phyloP scores from a whole-genome alignment of 2,329 filamentous ascomycete species.

The Beauveria caledonica region DNA sequence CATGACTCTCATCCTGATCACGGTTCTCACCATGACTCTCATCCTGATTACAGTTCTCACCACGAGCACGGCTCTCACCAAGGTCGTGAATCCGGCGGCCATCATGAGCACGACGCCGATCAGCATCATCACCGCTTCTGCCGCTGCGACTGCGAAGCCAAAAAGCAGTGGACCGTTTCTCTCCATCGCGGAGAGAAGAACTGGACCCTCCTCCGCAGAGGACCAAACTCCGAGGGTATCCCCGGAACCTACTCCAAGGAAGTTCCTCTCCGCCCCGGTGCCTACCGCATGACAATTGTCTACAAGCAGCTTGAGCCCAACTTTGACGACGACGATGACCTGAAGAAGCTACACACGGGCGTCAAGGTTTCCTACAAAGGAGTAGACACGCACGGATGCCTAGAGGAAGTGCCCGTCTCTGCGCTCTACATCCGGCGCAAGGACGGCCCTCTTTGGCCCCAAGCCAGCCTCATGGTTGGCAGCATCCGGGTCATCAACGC shows the following conservation, averaged over 20 bases:
- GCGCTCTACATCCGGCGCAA: slow-evolving; percentile 1
- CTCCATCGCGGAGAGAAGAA: neutral
- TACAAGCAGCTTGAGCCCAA: slow-evolving; percentile 1
- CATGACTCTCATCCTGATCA: neutral
- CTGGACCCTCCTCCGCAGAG: neutral
- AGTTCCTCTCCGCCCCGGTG: neutral
- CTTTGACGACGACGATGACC: slow-evolving; percentile 7
- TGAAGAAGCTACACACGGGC: slow-evolving; percentile 1
- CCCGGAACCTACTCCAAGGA: neutral
- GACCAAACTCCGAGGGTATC: neutral
- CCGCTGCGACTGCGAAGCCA: neutral
- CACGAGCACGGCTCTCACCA: neutral
- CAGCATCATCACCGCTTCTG: neutral
- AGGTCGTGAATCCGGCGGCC: neutral
- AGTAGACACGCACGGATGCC: neutral
- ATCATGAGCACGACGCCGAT: neutral
- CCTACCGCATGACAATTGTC: neutral
- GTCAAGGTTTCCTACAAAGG: neutral
- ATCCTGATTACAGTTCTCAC: neutral
- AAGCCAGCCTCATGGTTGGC: neutral
- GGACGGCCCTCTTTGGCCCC: slow-evolving; percentile 7
- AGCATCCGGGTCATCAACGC: neutral
- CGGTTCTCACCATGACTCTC: neutral
- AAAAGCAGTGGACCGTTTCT: neutral
- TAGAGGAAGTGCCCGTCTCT: neutral